Conservation (phyloP, 139 green algal species). For the Chlamydomonas eustigma region DNA sequence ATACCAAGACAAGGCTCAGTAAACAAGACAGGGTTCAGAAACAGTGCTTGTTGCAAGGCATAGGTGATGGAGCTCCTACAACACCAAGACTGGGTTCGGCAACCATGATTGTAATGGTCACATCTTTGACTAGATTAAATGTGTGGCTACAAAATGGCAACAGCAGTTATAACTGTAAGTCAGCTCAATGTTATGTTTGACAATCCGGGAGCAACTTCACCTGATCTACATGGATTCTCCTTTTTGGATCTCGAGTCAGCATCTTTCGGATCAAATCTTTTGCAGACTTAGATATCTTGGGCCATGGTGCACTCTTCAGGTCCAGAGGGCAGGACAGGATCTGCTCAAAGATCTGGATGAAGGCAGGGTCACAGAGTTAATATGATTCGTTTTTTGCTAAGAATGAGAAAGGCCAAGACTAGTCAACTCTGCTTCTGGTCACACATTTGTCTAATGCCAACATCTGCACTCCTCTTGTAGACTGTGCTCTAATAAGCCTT, state of each 20-base stretch:
- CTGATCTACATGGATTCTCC: conserved; percentile 36
- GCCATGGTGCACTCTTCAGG: conserved; percentile 70
- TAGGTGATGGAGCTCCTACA: conserved; percentile 70
- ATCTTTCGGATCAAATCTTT: conserved; percentile 80
- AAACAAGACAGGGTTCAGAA: too few species aligned
- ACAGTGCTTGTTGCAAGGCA: too few species aligned
- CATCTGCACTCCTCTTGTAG: too few species aligned
- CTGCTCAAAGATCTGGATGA: conserved; percentile 11
- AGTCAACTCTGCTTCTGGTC: too few species aligned
- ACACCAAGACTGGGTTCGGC: conserved; percentile 80
- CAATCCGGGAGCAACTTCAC: too few species aligned
- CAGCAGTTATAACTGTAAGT: too few species aligned
- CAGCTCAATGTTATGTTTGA: too few species aligned
- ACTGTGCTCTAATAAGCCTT: too few species aligned
- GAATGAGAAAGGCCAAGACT: too few species aligned
- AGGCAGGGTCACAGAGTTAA: conserved; percentile 27
- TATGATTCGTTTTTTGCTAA: background rate
- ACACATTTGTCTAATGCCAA: background rate
- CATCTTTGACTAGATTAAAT: too few species aligned
- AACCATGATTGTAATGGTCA: too few species aligned
- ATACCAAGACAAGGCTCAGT: conserved; percentile 81
- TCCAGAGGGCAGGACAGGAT: conserved; percentile 48
- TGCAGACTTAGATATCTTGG: conserved; percentile 49
- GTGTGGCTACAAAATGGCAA: too few species aligned
- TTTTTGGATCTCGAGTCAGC: conserved; percentile 74